phyloP scores from a whole-genome alignment of 1,139 yeast genomes.

The Blastobotrys persicus region DNA sequence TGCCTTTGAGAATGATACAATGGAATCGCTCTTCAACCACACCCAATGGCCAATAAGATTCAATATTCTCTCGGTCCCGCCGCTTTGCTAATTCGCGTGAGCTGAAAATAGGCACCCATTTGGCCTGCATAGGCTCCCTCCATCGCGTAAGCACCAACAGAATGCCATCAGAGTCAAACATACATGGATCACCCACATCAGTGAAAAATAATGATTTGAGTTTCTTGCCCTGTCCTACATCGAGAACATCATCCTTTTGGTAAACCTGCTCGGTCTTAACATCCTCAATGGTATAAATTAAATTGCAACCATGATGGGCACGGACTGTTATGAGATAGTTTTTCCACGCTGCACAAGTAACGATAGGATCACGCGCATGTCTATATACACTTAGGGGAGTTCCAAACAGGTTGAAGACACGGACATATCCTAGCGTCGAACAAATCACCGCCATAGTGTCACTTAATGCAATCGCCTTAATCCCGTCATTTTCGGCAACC shows the following conservation, averaged over 20 bases:
- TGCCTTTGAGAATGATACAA: constrained; percentile 72
- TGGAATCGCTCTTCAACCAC: constrained; percentile 58
- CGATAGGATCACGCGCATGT: constrained; percentile 49
- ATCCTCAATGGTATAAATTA: constrained; percentile 41
- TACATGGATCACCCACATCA: constrained; percentile 83
- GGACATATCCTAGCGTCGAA: constrained; percentile 55
- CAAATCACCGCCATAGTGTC: constrained; percentile 50
- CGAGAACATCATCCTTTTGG: constrained; percentile 40
- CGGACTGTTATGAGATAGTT: constrained; percentile 47
- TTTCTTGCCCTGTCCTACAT: constrained; percentile 28
- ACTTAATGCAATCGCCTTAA: constrained; percentile 53
- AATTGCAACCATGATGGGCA: constrained; percentile 22
- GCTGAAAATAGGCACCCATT: constrained; percentile 87
- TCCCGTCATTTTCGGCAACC: constrained; percentile 45
- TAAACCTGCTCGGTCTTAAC: constrained; percentile 39
- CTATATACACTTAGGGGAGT: constrained; percentile 50
- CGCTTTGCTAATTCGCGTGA: constrained; percentile 53
- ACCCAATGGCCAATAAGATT: constrained; percentile 82
- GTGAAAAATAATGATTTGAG: constrained; percentile 69
- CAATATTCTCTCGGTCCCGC: constrained; percentile 31
- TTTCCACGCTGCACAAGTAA: constrained; percentile 52
- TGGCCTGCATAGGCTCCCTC: constrained; percentile 69
- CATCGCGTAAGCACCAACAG: constrained; percentile 70
- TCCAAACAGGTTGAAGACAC: constrained; percentile 56
- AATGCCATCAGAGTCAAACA: constrained; percentile 75